These are phyloP conservation scores for Nicotiana undulata DNA, from an alignment of 257 asterid genomes.

Conservation along the genomic window DNA sequence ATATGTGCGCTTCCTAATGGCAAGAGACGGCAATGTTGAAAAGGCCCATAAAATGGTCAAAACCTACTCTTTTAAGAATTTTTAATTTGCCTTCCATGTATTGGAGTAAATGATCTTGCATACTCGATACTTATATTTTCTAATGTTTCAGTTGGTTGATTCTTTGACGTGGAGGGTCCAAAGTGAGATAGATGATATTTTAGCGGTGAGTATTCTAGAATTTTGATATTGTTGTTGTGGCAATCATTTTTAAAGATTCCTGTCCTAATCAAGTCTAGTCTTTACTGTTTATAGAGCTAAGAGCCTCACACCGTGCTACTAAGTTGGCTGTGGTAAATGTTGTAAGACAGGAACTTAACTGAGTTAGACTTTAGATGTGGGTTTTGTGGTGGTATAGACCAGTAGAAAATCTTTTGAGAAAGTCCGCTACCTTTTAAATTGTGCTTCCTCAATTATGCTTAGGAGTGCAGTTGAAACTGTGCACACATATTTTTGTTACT, in stretches of 20 bases:
- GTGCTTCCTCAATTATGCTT: neutral
- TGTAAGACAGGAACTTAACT: neutral
- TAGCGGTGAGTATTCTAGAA: constrained; percentile 38
- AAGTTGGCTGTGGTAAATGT: neutral
- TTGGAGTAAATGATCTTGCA: neutral
- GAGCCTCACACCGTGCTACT: neutral
- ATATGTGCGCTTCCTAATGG: constrained; percentile 53
- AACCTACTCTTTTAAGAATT: neutral
- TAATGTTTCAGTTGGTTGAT: constrained; percentile 51
- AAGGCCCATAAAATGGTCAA: constrained; percentile 67
- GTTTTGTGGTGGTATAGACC: neutral
- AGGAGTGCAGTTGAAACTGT: neutral
- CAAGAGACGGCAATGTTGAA: constrained; percentile 60
- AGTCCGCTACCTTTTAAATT: neutral
- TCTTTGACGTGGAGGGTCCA: constrained; percentile 62
- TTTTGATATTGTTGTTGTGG: neutral
- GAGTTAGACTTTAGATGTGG: neutral
- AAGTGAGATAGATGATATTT: constrained; percentile 58
- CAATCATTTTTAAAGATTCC: neutral
- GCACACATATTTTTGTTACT: neutral
- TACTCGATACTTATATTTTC: neutral
- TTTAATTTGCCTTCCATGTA: neutral
- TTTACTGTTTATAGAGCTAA: neutral
- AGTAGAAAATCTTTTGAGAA: neutral
- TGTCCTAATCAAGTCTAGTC: neutral